A percentile compares a stretch with the other conserved stretches of the same genome.
Conservation (phyloP, 2,329 filamentous ascomycete genomes). For the Blastomyces percursus region DNA sequence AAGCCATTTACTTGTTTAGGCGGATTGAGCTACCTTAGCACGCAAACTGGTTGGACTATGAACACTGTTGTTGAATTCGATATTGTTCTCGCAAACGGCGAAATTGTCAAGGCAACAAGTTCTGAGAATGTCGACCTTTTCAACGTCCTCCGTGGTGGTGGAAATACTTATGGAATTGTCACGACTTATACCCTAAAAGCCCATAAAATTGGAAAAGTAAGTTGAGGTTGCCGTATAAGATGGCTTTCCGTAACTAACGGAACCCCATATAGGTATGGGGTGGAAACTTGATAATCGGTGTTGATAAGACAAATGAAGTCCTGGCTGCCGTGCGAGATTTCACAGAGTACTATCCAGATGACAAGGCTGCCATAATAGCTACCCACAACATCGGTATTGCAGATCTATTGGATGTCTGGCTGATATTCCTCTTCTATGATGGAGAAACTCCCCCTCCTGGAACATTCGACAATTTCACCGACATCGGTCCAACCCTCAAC, state of each 20-base stretch:
- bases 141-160: slow-evolving; percentile 33
- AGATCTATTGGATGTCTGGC: slow-evolving; percentile 43
- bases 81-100: slow-evolving; percentile 39
- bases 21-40: slow-evolving; percentile 27
- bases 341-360: slow-evolving; percentile 42
- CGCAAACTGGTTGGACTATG: slow-evolving; percentile 36
- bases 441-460: slow-evolving; percentile 42
- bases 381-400: slow-evolving; percentile 36
- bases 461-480: slow-evolving; percentile 48
- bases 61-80: slow-evolving; percentile 40
- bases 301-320: slow-evolving; percentile 27
- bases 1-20: slow-evolving; percentile 31
- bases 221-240: slow-evolving; percentile 1
- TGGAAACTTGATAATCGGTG: slow-evolving; percentile 35
- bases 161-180: slow-evolving; percentile 37
- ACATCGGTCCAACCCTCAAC: slow-evolving; percentile 35
- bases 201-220: slow-evolving; percentile 23
- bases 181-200: slow-evolving; percentile 30
- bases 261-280: slow-evolving; percentile 33
- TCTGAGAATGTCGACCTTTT: slow-evolving; percentile 33
- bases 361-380: slow-evolving; percentile 50
- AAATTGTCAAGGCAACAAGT: slow-evolving; percentile 33
- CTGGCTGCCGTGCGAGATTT: slow-evolving; percentile 27
- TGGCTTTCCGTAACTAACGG: slow-evolving; percentile 9
- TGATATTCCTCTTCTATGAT: slow-evolving; percentile 55